Percentiles rank a stretch among this genome's conserved stretches.
These are phyloP conservation scores for Hsuehochloa calcarea DNA, from an alignment of 176 grass and related monocot genomes.

Conservation along the genomic window DNA sequence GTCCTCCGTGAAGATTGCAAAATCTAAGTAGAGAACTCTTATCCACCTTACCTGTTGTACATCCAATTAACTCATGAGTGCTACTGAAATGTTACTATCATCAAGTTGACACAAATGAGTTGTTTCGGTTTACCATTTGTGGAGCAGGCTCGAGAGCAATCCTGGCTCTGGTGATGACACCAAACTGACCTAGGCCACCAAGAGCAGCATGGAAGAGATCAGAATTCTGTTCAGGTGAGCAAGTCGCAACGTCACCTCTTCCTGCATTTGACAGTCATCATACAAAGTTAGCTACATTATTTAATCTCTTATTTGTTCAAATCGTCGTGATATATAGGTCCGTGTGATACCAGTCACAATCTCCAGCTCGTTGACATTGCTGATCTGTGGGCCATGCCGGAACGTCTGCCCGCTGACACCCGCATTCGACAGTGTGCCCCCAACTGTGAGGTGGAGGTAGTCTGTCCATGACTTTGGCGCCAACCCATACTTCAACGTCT, in stretches of 20 bases:
- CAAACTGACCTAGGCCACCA: constrained; percentile 86
- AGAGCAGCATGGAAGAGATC: constrained; percentile 79
- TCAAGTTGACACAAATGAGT: constrained; percentile 3
- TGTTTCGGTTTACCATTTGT: constrained; percentile 37
- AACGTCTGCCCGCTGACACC: constrained; percentile 87
- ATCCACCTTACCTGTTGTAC: constrained; percentile 79
- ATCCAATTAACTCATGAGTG: constrained; percentile 2
- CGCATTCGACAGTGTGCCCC: constrained; percentile 75
- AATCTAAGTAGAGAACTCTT: constrained; percentile 79
- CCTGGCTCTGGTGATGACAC: constrained; percentile 82
- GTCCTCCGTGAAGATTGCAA: constrained; percentile 66
- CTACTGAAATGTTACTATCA: constrained; percentile 16
- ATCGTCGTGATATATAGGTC: constrained; percentile 16
- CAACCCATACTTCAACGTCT: constrained; percentile 64
- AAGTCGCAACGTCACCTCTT: constrained; percentile 57
- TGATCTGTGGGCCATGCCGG: constrained; percentile 75
- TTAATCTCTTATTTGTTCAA: background rate
- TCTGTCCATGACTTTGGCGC: constrained; percentile 88
- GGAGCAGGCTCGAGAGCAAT: constrained; percentile 70
- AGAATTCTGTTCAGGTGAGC: constrained; percentile 59
- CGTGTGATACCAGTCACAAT: constrained; percentile 66
- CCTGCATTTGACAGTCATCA: constrained; percentile 50
- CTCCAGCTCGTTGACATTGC: constrained; percentile 77
- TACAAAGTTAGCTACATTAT: constrained; percentile 20
- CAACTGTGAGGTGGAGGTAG: constrained; percentile 80